Conservation (phyloP, 495 filamentous ascomycete genomes). For the Jackrogersella multiformis region DNA sequence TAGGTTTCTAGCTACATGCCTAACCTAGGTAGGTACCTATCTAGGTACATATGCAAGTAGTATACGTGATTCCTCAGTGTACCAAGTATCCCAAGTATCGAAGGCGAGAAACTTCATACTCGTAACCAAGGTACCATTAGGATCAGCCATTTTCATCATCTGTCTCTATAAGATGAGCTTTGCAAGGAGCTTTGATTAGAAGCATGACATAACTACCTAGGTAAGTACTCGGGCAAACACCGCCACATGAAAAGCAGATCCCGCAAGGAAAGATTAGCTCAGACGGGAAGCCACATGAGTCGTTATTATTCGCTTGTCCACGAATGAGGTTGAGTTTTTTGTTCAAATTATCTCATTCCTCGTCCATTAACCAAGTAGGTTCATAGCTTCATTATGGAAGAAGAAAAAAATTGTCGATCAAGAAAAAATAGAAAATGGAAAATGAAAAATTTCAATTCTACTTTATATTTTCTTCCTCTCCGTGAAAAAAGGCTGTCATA, state of each 20-base stretch:
- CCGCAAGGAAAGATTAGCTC: not conserved
- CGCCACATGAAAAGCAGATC: slow-evolving; percentile 4
- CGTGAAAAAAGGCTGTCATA: too few relatives aligned
- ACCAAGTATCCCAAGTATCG: too few relatives aligned
- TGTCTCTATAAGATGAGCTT: slow-evolving; percentile 5
- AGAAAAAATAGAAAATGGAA: too few relatives aligned
- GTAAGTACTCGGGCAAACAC: not conserved
- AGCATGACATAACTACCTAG: not conserved
- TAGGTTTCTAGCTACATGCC: too few relatives aligned
- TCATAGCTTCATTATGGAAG: too few relatives aligned
- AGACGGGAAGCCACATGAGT: not conserved
- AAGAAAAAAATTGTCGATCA: not conserved
- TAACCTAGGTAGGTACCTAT: not conserved
- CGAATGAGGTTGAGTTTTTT: too few relatives aligned
- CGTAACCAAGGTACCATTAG: slow-evolving; percentile 5
- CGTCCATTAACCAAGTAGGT: not conserved
- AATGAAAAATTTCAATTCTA: not conserved
- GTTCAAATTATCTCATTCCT: not conserved
- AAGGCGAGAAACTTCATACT: not conserved
- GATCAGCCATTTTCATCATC: slow-evolving; percentile 25
- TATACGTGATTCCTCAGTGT: too few relatives aligned
- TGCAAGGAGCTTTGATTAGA: not conserved
- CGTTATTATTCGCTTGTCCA: not conserved
- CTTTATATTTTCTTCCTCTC: not conserved
- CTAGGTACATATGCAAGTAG: not conserved